Evolutionary conservation across 192 early-diverging fungal genomes (phyloP), one percentile per base, ranked within the genome.

Genomic region (Phlyctochytrium arcticum): DNA sequence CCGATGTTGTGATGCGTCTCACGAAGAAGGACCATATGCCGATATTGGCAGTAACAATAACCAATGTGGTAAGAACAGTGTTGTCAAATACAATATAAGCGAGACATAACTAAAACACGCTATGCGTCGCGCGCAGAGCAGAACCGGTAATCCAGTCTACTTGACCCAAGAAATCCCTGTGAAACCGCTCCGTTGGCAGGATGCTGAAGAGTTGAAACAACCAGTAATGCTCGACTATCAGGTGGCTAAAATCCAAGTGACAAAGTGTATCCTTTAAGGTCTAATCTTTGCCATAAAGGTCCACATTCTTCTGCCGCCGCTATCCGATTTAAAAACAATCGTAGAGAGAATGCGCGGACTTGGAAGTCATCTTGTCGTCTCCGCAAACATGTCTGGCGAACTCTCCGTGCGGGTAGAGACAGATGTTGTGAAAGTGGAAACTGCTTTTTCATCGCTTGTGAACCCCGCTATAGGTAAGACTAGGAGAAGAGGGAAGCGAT

Each of bases 291-390:
- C 1, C 69, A 62, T 26, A 3, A 15, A 90, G 46, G 85, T 89
- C 29, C 86, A 90, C 46, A 88, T 93, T 37, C 85, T 92, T 77
- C 75, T 92, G 54, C 91, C 91, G 8, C 81, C 81, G 8, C 61
- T 93, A n/a, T 68, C 74, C 36, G 78, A 71, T 53, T 63, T 93
- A n/a, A 72, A 81, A 17, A 80, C 77, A 30, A 81, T 92, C 21
- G 78, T 81, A 3, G 82, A 90, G 31, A 75, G 89, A 1, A 82
- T 91, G 62, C 88, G 86, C 51, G 51, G 65, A 0, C 71, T 91
- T 42, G 72, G 80, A 4, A 80, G 83, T 7, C 76, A 81, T 24
- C 59, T 93, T 15, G 74, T 81, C 3, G 72, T 93, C 7, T 80
- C 86, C 4, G 90, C 87, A 6, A 93, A 92, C 65, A 77, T 85